Base-by-base conservation (phyloP, 345 rosid genomes). In the Moricandia arvensis region DNA sequence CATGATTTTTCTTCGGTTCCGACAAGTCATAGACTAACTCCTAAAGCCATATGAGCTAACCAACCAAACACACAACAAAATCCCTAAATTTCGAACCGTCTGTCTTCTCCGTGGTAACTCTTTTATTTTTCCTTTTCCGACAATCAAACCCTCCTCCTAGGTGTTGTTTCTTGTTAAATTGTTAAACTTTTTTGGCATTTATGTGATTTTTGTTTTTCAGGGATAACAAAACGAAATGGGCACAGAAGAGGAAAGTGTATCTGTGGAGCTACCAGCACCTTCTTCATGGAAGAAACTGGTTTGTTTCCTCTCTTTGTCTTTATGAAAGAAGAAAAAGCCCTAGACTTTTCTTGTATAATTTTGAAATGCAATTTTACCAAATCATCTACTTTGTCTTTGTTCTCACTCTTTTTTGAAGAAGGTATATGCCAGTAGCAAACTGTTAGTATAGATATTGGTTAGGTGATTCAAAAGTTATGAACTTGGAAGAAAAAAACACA, bases 211-310 rank as follows among this genome's bases (percentile, higher is more conserved):
- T 4, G 64, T 16, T 38, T 75, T 49, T 65, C 61, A 80, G 85
- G 81, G 78, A 81, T 79, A 64, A 72, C 75, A 74, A 10, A 4
- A 57, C 35, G 62, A 66, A 16, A 84, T 85, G 89, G 87, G 79
- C 65, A 74, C 76, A 37, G 83, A 75, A 53, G 88, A 85, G 74
- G 90, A 87, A 73, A 81, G 71, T 78, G 65, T 85, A 60, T 81
- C 87, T 75, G 85, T 90, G 74, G 91, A 87, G 87, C 89, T 90
- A 16, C 86, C 93, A 9, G 90, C 91, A 63, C 96, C 91, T 76
- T 78, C 90, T 82, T 75, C 91, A 68, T 90, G 93, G 93, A 90
- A 87, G 80, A 90, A 90, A 81, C 33, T 90, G 96, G 96, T 90
- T 59, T 66, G 65, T 77, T 21, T 65, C 49, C 53, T 11, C 66